Evolutionary conservation across 2,329 filamentous ascomycete species (phyloP), one percentile per base, ranked within the genome.

Genomic region (Geosmithia morbida): DNA sequence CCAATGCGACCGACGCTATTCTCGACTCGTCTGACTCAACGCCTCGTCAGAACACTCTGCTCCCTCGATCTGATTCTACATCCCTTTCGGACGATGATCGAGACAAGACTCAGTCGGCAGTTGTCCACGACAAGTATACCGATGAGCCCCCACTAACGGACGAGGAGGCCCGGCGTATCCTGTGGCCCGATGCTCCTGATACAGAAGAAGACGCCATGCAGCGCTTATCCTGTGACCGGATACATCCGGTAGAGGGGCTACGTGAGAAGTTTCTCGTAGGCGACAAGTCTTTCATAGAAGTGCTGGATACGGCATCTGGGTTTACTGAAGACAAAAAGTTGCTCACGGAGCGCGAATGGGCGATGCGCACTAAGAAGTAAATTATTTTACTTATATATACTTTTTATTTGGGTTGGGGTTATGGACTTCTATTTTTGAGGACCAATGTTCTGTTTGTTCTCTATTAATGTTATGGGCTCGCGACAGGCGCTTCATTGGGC

Each of bases 241-340:
- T 3, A 13, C 33, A 37, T 16, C 33, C 13, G 3, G 33, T 5
- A 6, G 33, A 60, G 20, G 60, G 56, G 0, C 49, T 56, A 11
- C 62, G 62, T 3, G 67, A 71, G 43, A 71, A 71, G 48, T 69
- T 67, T 40, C 56, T 62, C 1, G 50, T 56, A 0, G 59, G 59
- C 1, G 68, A 69, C 42, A 53, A 60, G 0, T 56, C 58, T 0
- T 60, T 65, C 20, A 50, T 51, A 0, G 50, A 57, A 1, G 56
- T 53, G 0, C 48, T 63, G 0, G 63, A 65, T 14, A 71, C 70
- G 53, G 63, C 59, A 16, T 55, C 68, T 10, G 54, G 63, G 0
- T 54, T 56, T 0, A 62, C 62, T 0, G 61, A 64, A 3, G 60
- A 64, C 2, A 64, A 66, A 46, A 59, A 63, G 29, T 48, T 66